These are phyloP conservation scores for Tetrastigma voinierianum DNA, from an alignment of 164 flowering plant species.

Conservation along the genomic window DNA sequence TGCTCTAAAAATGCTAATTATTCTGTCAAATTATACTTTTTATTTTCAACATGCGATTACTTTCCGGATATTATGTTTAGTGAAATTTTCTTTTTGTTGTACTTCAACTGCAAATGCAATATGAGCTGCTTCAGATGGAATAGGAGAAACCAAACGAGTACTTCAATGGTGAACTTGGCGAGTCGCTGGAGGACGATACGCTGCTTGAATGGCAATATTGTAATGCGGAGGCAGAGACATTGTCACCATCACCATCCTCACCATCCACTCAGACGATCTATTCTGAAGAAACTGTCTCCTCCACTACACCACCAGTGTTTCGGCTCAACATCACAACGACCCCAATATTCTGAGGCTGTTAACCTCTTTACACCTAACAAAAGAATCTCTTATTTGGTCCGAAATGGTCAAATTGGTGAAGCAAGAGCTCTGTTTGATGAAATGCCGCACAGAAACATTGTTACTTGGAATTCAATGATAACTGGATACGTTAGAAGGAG, in stretches of 20 bases:
- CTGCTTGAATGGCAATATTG: neutral
- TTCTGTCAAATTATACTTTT: too few relatives aligned
- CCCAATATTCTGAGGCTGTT: neutral
- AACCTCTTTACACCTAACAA: conserved; percentile 12
- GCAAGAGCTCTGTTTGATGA: conserved; percentile 19
- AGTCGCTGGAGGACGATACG: neutral
- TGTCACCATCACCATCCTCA: neutral
- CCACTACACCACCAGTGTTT: neutral
- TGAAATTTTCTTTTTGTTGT: too few relatives aligned
- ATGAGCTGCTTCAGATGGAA: too few relatives aligned
- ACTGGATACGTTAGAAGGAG: conserved; percentile 20
- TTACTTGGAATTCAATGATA: conserved; percentile 31
- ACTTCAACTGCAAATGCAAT: too few relatives aligned
- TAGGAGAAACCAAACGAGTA: neutral
- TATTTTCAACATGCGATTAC: too few relatives aligned
- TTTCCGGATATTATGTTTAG: too few relatives aligned
- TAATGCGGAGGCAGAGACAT: neutral
- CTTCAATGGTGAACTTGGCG: neutral
- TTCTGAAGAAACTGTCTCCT: neutral
- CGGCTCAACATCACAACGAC: neutral
- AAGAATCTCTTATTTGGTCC: conserved; percentile 17
- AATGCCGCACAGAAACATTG: conserved; percentile 11
- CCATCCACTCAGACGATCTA: conserved; percentile 9
- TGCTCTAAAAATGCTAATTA: too few relatives aligned
- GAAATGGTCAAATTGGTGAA: conserved; percentile 16